phyloP scores from a whole-genome alignment of 2,329 filamentous ascomycete species.

The Colletotrichum sp. region DNA sequence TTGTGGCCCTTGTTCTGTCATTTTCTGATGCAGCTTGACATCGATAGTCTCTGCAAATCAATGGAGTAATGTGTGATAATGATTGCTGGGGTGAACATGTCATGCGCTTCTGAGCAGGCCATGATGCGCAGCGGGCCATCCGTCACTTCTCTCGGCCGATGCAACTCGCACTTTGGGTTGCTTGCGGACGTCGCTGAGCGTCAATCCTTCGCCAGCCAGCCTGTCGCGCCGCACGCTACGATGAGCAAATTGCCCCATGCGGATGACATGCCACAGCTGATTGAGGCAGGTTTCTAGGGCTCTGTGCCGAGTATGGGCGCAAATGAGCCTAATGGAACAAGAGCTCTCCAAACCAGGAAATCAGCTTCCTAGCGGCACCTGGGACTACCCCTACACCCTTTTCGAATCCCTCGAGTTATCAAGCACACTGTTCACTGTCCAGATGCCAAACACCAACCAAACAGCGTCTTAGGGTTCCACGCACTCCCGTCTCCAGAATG shows the following conservation, averaged over 20 bases:
- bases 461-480: background rate
- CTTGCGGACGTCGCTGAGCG: background rate
- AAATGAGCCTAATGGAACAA: conserved; percentile 2
- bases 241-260: conserved; percentile 8
- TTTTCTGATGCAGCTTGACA: conserved; percentile 8
- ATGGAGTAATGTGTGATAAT: conserved; percentile 25
- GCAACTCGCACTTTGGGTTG: background rate
- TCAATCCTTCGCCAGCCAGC: background rate
- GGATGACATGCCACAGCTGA: conserved; percentile 18
- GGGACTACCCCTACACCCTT: conserved; percentile 18
- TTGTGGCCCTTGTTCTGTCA: background rate
- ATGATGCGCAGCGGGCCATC: background rate
- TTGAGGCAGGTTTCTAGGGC: conserved; percentile 21
- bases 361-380: conserved; percentile 10
- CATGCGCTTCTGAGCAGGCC: background rate
- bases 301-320: conserved; percentile 6
- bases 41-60: conserved; percentile 26
- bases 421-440: background rate
- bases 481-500: background rate
- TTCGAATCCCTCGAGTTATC: background rate
- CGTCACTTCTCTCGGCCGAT: background rate
- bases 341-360: conserved; percentile 22
- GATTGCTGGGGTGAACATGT: background rate
- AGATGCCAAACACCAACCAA: background rate
- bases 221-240: background rate